These are phyloP conservation scores for Periconia sp. DNA, from an alignment of 2,329 filamentous ascomycete genomes.

Conservation along the genomic window DNA sequence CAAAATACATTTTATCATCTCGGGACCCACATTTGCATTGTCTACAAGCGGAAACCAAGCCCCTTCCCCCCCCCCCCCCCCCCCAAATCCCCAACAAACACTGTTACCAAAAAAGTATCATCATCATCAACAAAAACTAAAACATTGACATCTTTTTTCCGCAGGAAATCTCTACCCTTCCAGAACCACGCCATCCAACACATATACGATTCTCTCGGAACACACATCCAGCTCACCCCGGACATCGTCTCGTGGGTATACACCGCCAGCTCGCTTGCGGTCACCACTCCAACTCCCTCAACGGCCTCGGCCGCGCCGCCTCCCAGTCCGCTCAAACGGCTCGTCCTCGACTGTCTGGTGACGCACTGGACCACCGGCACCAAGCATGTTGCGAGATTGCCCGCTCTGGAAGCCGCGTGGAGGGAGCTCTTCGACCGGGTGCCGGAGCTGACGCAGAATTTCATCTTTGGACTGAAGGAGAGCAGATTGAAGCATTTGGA, in stretches of 20 bases:
- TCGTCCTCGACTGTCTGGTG: conserved; percentile 18
- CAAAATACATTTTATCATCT: no score
- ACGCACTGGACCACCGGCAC: conserved; percentile 13
- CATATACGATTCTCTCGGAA: conserved; percentile 18
- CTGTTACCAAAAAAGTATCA: no score
- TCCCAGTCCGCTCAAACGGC: conserved; percentile 9
- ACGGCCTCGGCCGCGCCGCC: neutral
- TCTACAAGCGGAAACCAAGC: no score
- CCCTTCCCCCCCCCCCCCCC: no score
- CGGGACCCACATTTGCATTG: no score
- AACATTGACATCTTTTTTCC: no score
- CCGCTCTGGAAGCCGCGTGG: conserved; percentile 12
- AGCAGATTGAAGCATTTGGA: neutral
- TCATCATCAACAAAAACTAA: no score
- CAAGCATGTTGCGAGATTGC: conserved; percentile 5
- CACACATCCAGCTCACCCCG: conserved; percentile 17
- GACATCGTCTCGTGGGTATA: conserved; percentile 16
- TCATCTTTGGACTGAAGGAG: conserved; percentile 20
- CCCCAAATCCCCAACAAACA: no score
- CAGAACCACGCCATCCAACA: conserved; percentile 19
- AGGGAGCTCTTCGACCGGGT: conserved; percentile 14
- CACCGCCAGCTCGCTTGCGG: neutral
- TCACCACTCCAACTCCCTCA: neutral
- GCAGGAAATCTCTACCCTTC: no score
- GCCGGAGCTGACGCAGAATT: conserved; percentile 13